phyloP scores from a whole-genome alignment of 306 rosid genomes.

The Ammopiptanthus mongolicus region DNA sequence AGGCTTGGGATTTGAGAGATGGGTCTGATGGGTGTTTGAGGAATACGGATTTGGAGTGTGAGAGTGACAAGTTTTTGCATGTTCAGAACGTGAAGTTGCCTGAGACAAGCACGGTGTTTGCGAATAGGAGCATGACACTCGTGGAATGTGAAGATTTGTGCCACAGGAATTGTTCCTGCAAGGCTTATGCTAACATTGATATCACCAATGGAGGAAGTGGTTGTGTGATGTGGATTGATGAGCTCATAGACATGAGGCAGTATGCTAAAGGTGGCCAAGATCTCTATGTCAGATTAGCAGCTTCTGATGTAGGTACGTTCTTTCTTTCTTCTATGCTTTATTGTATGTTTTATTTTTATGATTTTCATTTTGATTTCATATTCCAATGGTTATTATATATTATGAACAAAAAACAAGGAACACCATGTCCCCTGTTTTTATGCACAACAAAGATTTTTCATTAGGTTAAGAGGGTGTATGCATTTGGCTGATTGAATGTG shows the following conservation, averaged over 20 bases:
- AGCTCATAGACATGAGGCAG: constrained; percentile 32
- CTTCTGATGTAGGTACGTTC: constrained; percentile 51
- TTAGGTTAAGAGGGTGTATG: too few relatives aligned
- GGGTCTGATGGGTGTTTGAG: constrained; percentile 31
- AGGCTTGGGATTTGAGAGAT: constrained; percentile 45
- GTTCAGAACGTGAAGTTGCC: constrained; percentile 7
- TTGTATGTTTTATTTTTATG: not conserved
- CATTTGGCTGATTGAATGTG: too few relatives aligned
- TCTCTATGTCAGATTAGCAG: constrained; percentile 42
- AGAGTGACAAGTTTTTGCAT: constrained; percentile 1
- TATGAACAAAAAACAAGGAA: too few relatives aligned
- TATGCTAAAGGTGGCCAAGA: constrained; percentile 15
- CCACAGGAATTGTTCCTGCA: constrained; percentile 41
- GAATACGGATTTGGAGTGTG: constrained; percentile 1
- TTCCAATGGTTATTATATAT: too few relatives aligned
- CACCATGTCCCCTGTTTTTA: too few relatives aligned
- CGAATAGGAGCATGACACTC: constrained; percentile 19
- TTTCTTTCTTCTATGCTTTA: not conserved
- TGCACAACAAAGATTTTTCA: too few relatives aligned
- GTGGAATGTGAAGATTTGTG: constrained; percentile 30
- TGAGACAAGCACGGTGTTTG: not conserved
- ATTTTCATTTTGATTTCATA: not conserved
- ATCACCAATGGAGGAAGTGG: constrained; percentile 27
- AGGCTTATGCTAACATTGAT: constrained; percentile 33
- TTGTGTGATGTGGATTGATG: constrained; percentile 39